Base-by-base conservation (phyloP, 139 green algal genomes). In the Chlamydomonas urium region DNA sequence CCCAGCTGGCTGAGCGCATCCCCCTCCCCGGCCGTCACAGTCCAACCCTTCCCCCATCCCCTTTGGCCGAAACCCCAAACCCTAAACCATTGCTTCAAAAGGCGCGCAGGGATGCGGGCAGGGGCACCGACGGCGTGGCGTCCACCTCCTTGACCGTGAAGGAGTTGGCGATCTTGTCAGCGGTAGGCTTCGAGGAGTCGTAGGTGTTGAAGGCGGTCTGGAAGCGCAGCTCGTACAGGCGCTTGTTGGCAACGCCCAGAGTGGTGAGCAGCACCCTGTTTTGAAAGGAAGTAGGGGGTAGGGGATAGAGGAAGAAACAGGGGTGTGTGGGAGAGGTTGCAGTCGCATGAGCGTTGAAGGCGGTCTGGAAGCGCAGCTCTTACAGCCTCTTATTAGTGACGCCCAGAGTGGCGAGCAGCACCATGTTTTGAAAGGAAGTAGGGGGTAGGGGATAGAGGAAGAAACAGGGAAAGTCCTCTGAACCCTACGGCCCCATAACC, bases 351-450 rank as follows among this genome's bases (percentile, higher is more conserved):
- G 60, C n/a, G 60, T 67, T 26, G 33, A 24, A 23, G 8, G 60
- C 60, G 19, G 60, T 67, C 29, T 67, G 60, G 33, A 67, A 67
- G 21, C 91, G 70, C 48, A 95, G 79, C 71, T 90, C 65, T 59
- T 97, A 97, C 69, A 94, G 73, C 31, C 88, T 79, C 45, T 90
- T 86, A 79, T 93, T 94, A 45, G 91, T 90, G n/a, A 88, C 82
- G 0, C 92, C 91, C 61, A 98, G 75, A 2, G 89, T 86, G 0
- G 85, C 90, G 14, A 85, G 37, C 45, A 96, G 80, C 17, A 73
- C 69, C 14, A 92, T 76, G n/a, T n/a, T n/a, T n/a, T n/a, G n/a
- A n/a, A n/a, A n/a, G n/a, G n/a, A n/a, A n/a, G n/a, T n/a, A n/a
- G n/a, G n/a, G n/a, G n/a, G n/a, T n/a, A n/a, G n/a, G n/a, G n/a